Percentiles rank a stretch among this genome's conserved stretches.
phyloP scores from a whole-genome alignment of 2,329 filamentous ascomycete genomes.

The Geosmithia putterillii region DNA sequence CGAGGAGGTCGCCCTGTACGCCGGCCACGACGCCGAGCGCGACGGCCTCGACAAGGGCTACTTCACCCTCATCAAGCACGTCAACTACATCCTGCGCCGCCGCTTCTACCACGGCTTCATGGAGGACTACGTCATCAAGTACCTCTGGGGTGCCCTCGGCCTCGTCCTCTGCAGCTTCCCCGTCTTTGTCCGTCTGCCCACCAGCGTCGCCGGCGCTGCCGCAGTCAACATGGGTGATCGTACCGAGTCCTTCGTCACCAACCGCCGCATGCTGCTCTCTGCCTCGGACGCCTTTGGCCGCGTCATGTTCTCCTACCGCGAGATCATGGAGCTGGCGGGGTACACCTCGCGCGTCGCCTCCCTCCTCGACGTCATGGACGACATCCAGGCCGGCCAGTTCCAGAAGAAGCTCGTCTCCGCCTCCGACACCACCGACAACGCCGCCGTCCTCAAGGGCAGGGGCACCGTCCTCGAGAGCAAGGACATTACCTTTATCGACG shows the following conservation, averaged over 20 bases:
- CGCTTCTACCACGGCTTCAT: slow-evolving; percentile 97
- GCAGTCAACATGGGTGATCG: slow-evolving; percentile 58
- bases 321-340: slow-evolving; percentile 89
- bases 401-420: slow-evolving; percentile 95
- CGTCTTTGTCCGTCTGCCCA: slow-evolving; percentile 88
- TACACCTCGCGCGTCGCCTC: slow-evolving; percentile 89
- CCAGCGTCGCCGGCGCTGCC: slow-evolving; percentile 44
- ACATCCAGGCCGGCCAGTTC: slow-evolving; percentile 80
- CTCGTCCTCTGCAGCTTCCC: slow-evolving; percentile 87
- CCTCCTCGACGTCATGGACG: slow-evolving; percentile 85
- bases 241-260: slow-evolving; percentile 79
- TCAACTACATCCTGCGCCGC: slow-evolving; percentile 84
- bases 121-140: slow-evolving; percentile 99
- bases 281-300: slow-evolving; percentile 93
- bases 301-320: slow-evolving; percentile 96
- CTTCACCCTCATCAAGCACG: slow-evolving; percentile 97
- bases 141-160: slow-evolving; percentile 94
- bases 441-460: slow-evolving; percentile 68
- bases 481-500: slow-evolving; percentile 74
- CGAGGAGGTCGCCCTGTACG: slow-evolving; percentile 87
- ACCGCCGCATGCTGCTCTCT: slow-evolving; percentile 79
- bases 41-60: slow-evolving; percentile 96
- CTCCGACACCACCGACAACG: slow-evolving; percentile 69
- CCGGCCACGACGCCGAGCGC: slow-evolving; percentile 87
- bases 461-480: slow-evolving; percentile 72